phyloP scores from a whole-genome alignment of 2,329 filamentous ascomycete species.

The Zalaria sp. region DNA sequence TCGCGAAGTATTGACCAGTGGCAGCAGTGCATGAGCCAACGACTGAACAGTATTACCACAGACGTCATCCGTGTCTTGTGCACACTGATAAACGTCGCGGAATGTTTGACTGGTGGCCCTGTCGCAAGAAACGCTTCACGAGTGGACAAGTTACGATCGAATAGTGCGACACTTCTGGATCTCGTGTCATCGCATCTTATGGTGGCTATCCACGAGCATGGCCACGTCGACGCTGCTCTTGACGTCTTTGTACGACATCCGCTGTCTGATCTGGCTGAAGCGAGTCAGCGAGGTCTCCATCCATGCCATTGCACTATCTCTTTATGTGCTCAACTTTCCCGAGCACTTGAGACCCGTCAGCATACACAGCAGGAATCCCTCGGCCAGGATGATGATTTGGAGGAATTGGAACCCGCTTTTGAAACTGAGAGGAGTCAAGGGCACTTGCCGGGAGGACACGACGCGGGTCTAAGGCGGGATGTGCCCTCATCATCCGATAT shows the following conservation, averaged over 20 bases:
- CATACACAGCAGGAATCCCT: neutral
- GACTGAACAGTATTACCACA: slow-evolving; percentile 21
- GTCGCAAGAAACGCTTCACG: slow-evolving; percentile 13
- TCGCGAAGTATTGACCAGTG: slow-evolving; percentile 1
- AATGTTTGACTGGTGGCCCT: slow-evolving; percentile 17
- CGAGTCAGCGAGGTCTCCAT: neutral
- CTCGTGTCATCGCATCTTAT: slow-evolving; percentile 21
- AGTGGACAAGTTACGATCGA: slow-evolving; percentile 13
- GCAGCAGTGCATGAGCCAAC: slow-evolving; percentile 1
- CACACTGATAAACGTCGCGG: slow-evolving; percentile 31
- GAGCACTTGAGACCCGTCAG: neutral
- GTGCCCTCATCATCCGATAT: neutral
- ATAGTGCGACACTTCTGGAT: slow-evolving; percentile 13
- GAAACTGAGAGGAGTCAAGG: slow-evolving; percentile 41
- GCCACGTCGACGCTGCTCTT: slow-evolving; percentile 29
- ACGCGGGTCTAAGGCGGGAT: neutral
- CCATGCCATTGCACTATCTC: neutral
- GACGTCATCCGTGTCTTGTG: slow-evolving; percentile 37
- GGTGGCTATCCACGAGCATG: slow-evolving; percentile 24
- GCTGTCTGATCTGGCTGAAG: neutral
- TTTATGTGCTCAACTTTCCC: neutral
- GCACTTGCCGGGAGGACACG: neutral
- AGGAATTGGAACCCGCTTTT: slow-evolving; percentile 55
- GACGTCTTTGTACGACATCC: slow-evolving; percentile 15
- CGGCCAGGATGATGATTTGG: slow-evolving; percentile 32